Evolutionary conservation across 805 yeast genomes (phyloP).

Genomic region (Metschnikowia reukaufii): DNA sequence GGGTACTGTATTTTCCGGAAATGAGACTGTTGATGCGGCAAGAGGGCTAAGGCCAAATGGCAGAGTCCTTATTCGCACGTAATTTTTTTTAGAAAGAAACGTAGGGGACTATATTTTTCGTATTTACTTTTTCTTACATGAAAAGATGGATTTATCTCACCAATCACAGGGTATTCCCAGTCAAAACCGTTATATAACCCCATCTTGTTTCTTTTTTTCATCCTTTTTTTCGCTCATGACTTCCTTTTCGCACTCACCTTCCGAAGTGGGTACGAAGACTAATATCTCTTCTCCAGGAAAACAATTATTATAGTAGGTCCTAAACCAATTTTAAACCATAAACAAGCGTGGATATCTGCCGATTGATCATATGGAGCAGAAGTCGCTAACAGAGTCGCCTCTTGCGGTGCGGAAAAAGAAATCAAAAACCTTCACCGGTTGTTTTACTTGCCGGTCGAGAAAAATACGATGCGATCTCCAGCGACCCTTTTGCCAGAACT

Average conservation of each 20-base stretch:
- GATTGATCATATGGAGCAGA: background rate
- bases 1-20: background rate
- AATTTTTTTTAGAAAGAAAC: no score
- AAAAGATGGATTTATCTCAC: background rate
- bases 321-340: background rate
- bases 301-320: background rate
- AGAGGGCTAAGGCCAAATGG: background rate
- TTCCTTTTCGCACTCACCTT: constrained; percentile 11
- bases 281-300: background rate
- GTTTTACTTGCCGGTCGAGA: constrained; percentile 81
- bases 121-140: no score
- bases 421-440: constrained; percentile 78
- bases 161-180: background rate
- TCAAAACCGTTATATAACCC: no score
- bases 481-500: constrained; percentile 69
- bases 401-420: constrained; percentile 6
- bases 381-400: constrained; percentile 1
- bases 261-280: constrained; percentile 1
- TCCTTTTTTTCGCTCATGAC: constrained; percentile 3
- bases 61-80: no score
- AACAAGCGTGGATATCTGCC: background rate
- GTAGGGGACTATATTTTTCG: no score
- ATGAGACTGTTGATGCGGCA: background rate
- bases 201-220: background rate
- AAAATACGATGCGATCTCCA: constrained; percentile 78